Evolutionary conservation across 2,329 filamentous ascomycete genomes (phyloP), one percentile per base, ranked within the genome.

Genomic region (Dothistroma pini): DNA sequence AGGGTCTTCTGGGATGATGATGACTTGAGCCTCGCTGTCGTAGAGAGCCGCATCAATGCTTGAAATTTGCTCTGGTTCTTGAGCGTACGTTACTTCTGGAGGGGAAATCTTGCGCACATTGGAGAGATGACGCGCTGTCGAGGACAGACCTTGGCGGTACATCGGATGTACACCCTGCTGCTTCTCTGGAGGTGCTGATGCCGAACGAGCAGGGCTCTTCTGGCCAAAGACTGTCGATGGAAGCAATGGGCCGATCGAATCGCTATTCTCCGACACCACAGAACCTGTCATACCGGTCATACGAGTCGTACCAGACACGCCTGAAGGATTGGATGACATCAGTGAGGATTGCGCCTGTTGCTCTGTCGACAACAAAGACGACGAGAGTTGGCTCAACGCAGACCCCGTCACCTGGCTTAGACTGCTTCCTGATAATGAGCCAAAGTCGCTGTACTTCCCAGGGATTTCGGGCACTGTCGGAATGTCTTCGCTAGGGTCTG

Each of bases 401-500:
- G 69, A 72, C 16, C 64, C 63, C 16, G 65, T 70, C 21, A 66
- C 56, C 35, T 71, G 69, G 52, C 70, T 72, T 11, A 72, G 56
- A 51, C 63, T 68, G 51, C 68, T 70, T 22, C 65, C 65, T 10
- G 62, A 62, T 9, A 64, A 16, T 12, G 65, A 68, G 25, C 25
- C 25, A 10, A 72, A 64, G 29, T 75, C 74, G 51, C 71, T 72
- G 22, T 75, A 67, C 48, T 74, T 76, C n/a, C 83, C 80, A 0
- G 87, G 86, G 32, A 86, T 79, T 59, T 81, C 78, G 32, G 83
- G 80, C 11, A 85, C 79, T n/a, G 80, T 79, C 25, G 83, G 83
- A 78, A 34, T 57, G n/a, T 50, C 75, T 16, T 82, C 79, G 35
- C 78, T 75, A 48, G 81, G 78, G 60, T 87, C 83, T 2, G 81